Evolutionary conservation across 2,329 filamentous ascomycete species (phyloP).

Genomic region (Onygenales sp.): DNA sequence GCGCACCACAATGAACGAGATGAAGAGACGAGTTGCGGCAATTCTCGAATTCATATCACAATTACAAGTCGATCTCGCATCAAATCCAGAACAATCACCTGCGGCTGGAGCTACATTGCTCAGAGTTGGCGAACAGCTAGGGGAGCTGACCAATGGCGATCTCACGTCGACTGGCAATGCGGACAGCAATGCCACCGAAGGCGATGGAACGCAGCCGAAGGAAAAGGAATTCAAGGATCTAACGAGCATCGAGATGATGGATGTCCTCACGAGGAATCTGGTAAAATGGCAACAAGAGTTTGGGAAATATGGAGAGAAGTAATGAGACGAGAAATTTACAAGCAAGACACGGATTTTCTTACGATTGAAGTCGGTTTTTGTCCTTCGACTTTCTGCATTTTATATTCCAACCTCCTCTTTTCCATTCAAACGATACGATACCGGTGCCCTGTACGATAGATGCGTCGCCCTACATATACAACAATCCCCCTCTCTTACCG

Average conservation of each 20-base stretch:
- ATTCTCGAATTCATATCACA: slow-evolving; percentile 86
- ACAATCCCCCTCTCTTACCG: background rate
- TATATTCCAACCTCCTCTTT: background rate
- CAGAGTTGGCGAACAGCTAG: slow-evolving; percentile 21
- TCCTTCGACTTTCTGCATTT: background rate
- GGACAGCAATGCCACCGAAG: slow-evolving; percentile 18
- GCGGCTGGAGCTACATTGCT: slow-evolving; percentile 16
- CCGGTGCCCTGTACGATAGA: slow-evolving; percentile 4
- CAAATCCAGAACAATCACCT: slow-evolving; percentile 39
- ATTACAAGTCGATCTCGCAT: slow-evolving; percentile 78
- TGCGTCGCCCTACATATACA: background rate
- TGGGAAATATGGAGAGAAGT: slow-evolving; percentile 43
- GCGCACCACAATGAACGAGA: slow-evolving; percentile 71
- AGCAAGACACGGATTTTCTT: background rate
- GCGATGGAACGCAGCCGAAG: slow-evolving; percentile 16
- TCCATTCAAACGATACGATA: slow-evolving; percentile 1
- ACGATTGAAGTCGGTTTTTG: background rate
- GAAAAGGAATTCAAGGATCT: slow-evolving; percentile 61
- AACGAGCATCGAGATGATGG: slow-evolving; percentile 83
- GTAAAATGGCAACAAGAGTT: slow-evolving; percentile 77
- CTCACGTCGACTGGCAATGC: slow-evolving; percentile 9
- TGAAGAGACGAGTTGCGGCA: slow-evolving; percentile 71
- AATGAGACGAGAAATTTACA: slow-evolving; percentile 11
- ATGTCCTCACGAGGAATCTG: slow-evolving; percentile 67
- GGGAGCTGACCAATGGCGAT: slow-evolving; percentile 15